Conservation (phyloP, 2,329 filamentous ascomycete genomes). For the Ambrosiella cleistominuta region DNA sequence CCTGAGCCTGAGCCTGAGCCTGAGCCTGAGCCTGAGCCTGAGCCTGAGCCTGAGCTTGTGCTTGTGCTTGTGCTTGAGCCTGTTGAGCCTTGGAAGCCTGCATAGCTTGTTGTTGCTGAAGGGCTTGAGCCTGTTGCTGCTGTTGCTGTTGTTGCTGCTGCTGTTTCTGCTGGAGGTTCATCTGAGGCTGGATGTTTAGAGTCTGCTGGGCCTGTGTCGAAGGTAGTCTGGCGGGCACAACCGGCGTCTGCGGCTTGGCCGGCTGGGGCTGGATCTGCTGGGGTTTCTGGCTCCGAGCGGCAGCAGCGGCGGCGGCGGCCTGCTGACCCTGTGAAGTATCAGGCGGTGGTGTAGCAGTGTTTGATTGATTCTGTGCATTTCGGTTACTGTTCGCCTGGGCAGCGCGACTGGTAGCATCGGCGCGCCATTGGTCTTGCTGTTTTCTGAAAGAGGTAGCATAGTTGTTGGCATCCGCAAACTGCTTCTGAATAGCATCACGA, state of each 20-base stretch:
- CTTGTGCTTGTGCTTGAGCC: slow-evolving; percentile 14
- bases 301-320: slow-evolving; percentile 2
- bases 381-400: slow-evolving; percentile 9
- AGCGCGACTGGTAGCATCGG: slow-evolving; percentile 7
- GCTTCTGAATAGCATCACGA: slow-evolving; percentile 27
- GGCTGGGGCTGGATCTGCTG: slow-evolving; percentile 10
- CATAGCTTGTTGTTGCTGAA: slow-evolving; percentile 13
- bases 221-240: slow-evolving; percentile 8
- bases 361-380: slow-evolving; percentile 2
- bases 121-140: slow-evolving; percentile 14
- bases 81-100: too few relatives aligned
- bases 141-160: slow-evolving; percentile 16
- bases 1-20: slow-evolving; percentile 7
- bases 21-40: slow-evolving; percentile 15
- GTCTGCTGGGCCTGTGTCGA: slow-evolving; percentile 14
- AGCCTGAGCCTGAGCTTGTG: slow-evolving; percentile 12
- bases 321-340: slow-evolving; percentile 13
- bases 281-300: slow-evolving; percentile 3
- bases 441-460: slow-evolving; percentile 32
- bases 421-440: slow-evolving; percentile 23
- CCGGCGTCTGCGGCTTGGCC: slow-evolving; percentile 8
- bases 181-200: slow-evolving; percentile 9
- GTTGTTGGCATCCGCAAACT: slow-evolving; percentile 28
- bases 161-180: slow-evolving; percentile 15
- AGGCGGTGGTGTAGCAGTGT: not conserved